Evolutionary conservation across 306 rosid genomes (phyloP), one percentile per base, ranked within the genome.

Genomic region (Senna tora): DNA sequence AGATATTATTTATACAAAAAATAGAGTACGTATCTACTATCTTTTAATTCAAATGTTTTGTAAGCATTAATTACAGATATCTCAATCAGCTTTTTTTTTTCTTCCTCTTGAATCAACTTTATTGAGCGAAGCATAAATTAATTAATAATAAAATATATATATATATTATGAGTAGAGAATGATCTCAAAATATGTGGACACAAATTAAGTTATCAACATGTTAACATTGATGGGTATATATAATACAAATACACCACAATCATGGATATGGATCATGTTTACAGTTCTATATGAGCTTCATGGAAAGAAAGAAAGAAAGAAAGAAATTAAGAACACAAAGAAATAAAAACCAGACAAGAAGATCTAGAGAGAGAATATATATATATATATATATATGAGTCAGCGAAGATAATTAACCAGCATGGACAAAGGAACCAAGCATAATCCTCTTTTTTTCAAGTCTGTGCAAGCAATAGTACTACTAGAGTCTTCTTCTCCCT

Each of bases 351-450:
- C 4, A 6, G 13, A 47, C 7, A 1, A 20, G n/a, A 14, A 15
- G 7, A 38, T 52, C 14, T 36, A 50, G 70, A 69, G 12, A 42
- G 74, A 71, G 20, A 38, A 19, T 22, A 13, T 64, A 30, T 36
- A 7, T 4, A 36, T 7, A 36, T 4, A 36, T 36, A 4, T 5
- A 36, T 4, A 36, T 25, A 46, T 13, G 8, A 39, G 20, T 92
- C 74, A 93, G 12, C 79, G 87, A 55, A 82, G 77, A 84, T 91
- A 87, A 72, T 91, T 83, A 43, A 80, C 83, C 58, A 91, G 73
- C 95, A 80, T 76, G 59, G 96, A 86, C 82, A 91, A 22, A 72
- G 97, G 97, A 87, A 91, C 92, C 82, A 91, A 53, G 25, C 97
- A 87, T 65, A 89, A 74, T 34, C 96, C 96, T 73, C 83, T 89